Evolutionary conservation across 2,329 filamentous ascomycete genomes (phyloP), one percentile per base, ranked within the genome.

Genomic region (Apiospora aurea): DNA sequence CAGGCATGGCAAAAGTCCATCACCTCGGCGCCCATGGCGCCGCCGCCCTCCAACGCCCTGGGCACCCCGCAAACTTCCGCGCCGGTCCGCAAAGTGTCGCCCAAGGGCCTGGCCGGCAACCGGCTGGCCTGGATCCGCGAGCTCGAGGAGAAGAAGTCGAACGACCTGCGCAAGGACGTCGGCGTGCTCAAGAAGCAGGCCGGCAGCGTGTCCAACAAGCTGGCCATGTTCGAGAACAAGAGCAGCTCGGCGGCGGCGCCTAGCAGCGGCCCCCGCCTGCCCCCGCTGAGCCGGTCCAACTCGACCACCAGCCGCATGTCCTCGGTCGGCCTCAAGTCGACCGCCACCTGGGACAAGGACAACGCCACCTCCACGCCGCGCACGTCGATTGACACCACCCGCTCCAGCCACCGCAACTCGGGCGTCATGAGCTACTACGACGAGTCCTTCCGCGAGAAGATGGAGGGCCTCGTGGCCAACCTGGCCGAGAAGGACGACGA

Each of bases 101-200:
- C 66, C 7, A 69, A 70, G 13, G 70, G 70, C 14, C 69, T 69
- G 1, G 72, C 47, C 41, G 57, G 72, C 70, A 71, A 73, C 67
- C 73, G 73, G 16, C 72, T 74, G 13, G 73, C 73, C n/a, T 74
- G 73, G 73, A 74, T 74, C 68, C 64, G 64, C 13, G 73, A 74
- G 70, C 73, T 74, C 41, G 73, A 74, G 64, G 73, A 73, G 66
- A 74, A 74, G 73, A 74, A 74, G 69, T 72, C 73, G 57, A 53
- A 21, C 29, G 47, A 26, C 46, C 43, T 69, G 46, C 57, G 46
- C 51, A 69, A 43, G 29, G 69, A 72, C 24, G 41, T 72, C 16
- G 70, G 66, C 51, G 73, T 71, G 14, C 69, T 72, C 34, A 74
- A 73, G 71, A 73, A 72, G 69, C 70, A 67, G 46, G 34, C 51